Percentiles rank a stretch among this genome's conserved stretches.
Conservation (phyloP, 129 eudicot genomes). For the Centella asiatica region DNA sequence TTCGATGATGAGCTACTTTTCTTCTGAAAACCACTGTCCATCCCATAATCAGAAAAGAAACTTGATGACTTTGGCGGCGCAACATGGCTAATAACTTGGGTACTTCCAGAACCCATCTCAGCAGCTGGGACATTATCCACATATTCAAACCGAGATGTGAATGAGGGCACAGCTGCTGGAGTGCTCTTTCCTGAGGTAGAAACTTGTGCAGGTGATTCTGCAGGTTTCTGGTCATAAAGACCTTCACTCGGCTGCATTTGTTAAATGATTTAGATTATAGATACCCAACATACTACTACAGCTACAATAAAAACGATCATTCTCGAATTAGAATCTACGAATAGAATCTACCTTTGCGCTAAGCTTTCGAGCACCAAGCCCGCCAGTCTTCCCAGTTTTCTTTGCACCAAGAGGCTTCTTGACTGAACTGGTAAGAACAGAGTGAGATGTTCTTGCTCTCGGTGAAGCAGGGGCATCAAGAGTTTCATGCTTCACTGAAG, state of each 20-base stretch:
- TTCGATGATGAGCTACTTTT: constrained; percentile 48
- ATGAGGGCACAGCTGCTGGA: constrained; percentile 29
- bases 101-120: constrained; percentile 48
- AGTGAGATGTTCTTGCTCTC: constrained; percentile 44
- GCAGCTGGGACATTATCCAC: constrained; percentile 43
- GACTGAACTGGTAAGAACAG: constrained; percentile 26
- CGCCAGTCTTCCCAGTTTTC: constrained; percentile 67
- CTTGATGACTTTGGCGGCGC: constrained; percentile 63
- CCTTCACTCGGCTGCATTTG: constrained; percentile 58
- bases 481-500: constrained; percentile 31
- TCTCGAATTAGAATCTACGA: too few species aligned
- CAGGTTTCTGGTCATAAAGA: constrained; percentile 89
- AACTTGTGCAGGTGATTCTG: constrained; percentile 61
- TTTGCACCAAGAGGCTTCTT: constrained; percentile 73
- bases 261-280: neutral
- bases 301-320: too few species aligned
- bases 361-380: constrained; percentile 82
- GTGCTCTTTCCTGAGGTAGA: constrained; percentile 39
- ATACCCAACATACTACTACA: too few species aligned
- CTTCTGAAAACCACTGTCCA: constrained; percentile 65
- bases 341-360: constrained; percentile 44
- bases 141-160: constrained; percentile 71
- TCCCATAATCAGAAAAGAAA: constrained; percentile 73
- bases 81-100: constrained; percentile 51
- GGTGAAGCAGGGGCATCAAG: constrained; percentile 39